Evolutionary conservation across 139 green algal species (phyloP), one percentile per base, ranked within the genome.

Genomic region (Diplosphaera chodatii): DNA sequence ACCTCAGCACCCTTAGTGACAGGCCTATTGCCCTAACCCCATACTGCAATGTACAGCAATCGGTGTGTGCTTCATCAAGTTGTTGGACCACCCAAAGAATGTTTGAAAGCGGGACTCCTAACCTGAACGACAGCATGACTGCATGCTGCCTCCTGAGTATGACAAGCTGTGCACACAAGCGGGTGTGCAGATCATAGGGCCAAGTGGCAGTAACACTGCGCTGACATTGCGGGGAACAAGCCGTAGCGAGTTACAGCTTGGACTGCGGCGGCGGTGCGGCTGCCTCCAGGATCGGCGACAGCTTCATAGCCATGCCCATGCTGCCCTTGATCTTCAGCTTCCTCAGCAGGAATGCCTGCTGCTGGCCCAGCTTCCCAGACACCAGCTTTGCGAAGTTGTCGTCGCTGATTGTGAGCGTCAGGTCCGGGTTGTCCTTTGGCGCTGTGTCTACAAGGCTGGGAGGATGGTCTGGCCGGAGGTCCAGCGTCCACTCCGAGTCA

Each of bases 261-360:
- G 59, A 74, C 83, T 93, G 91, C 32, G 85, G 72, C 28, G 88
- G 80, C n/a, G 89, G 89, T 6, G 78, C 79, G 23, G 89, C 90
- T 16, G 90, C 90, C 41, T 92, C 85, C 72, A 96, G 71, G 30
- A 96, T 88, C 18, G 91, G 87, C 77, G 89, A 79, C 67, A 96
- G 72, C 78, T 96, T 96, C 74, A 96, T 89, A 4, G 91, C 91
- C 78, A 96, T 76, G 4, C 64, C 86, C 89, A 96, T 96, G 75
- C 64, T 79, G 13, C 91, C 91, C 1, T 72, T 70, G n/a, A 96
- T 91, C 78, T 95, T 94, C 13, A 96, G 78, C 82, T 96, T 96
- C 25, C 91, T 79, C 80, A 93, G 84, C 48, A 96, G 68, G 76
- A 96, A 96, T 0, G 91, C 91, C 80, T 87, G 78, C 75, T 96